phyloP scores from a whole-genome alignment of 306 rosid species.

The Abrus precatorius region DNA sequence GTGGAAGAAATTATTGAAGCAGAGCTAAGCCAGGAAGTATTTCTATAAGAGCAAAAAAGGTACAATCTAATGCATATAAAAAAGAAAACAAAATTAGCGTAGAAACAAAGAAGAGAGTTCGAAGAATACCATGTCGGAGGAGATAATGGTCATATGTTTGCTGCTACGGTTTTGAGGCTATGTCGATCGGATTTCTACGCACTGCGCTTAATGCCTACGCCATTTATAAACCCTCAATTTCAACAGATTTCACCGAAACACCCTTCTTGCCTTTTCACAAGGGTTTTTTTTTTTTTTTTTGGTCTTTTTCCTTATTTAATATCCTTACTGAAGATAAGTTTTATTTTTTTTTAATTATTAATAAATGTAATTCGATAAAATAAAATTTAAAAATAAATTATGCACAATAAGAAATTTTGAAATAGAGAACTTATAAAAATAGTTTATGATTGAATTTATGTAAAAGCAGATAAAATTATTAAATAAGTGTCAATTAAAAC shows the following conservation, averaged over 20 bases:
- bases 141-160: slow-evolving; percentile 23
- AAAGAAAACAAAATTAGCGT: not conserved
- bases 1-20: not conserved
- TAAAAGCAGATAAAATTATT: no score
- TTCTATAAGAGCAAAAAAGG: not conserved
- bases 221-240: slow-evolving; percentile 1
- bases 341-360: no score
- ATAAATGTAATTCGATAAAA: no score
- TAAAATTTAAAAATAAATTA: no score
- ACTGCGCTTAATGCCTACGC: not conserved
- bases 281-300: not conserved
- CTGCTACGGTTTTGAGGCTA: not conserved
- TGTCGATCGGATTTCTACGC: not conserved
- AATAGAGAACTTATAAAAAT: no score
- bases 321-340: no score
- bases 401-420: no score
- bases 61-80: not conserved
- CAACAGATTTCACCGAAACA: not conserved
- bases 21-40: not conserved
- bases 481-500: no score
- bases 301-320: no score
- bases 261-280: not conserved
- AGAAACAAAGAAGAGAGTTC: not conserved
- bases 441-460: no score
- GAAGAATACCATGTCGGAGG: slow-evolving; percentile 46